Base-by-base conservation (phyloP, 1,284 basidiomycete genomes). In the Hemileia vastatrix region DNA sequence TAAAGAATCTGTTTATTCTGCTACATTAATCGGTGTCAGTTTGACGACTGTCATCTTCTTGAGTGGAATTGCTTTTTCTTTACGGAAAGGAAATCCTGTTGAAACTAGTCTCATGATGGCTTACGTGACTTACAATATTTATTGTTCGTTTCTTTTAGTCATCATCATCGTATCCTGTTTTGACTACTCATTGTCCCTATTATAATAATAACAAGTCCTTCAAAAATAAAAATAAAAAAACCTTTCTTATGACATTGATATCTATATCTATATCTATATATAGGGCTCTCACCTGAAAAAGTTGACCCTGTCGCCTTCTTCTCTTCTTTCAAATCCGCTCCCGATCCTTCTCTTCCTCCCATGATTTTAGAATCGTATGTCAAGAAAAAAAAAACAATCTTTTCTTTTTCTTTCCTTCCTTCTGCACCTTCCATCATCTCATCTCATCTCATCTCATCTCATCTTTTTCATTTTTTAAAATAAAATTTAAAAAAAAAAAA, bases 71-170 rank as follows among this genome's bases (percentile, higher is more conserved):
- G 90, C 90, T 4, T 94, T 96, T 76, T 84, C 83, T 9, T 77
- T 92, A 64, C 83, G 90, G 60, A 82, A 90, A 55, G 95, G 92
- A 51, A 95, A 93, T 70, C 87, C 94, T 47, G 86, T 96, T 64
- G 92, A 97, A 76, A 91, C 91, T 2, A 85, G 86, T 13, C 84
- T 88, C 49, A 82, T 94, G 47, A 86, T 89, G 2, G 79, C 92
- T 48, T 89, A 91, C 74, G 82, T 93, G 36, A 87, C 88, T 13
- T 92, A 88, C 75, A 89, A 87, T 67, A 81, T 88, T 48, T 89
- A 86, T 81, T 13, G 45, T 58, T 40, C 15, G 24, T 63, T 33
- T 50, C 33, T 48, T 40, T 32, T 59, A 59, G 40, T n/a, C 52
- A 44, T 18, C 31, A n/a, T 8, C 62, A 40, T 54, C 53, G 61